A percentile compares a stretch with the other conserved stretches of the same genome.
These are phyloP conservation scores for Citrus glauca DNA, from an alignment of 345 rosid genomes.

Conservation along the genomic window DNA sequence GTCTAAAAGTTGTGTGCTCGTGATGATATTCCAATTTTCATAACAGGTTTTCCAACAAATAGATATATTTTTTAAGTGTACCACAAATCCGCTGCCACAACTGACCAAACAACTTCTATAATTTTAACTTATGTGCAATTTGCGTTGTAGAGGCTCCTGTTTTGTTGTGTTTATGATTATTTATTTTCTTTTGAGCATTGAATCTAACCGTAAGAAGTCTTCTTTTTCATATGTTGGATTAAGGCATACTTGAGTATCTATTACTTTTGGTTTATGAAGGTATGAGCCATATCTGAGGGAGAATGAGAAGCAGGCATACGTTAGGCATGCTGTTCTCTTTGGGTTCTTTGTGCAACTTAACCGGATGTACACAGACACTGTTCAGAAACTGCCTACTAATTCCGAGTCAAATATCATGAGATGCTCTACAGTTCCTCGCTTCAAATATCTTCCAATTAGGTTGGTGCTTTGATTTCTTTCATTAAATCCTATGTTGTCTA, in stretches of 20 bases:
- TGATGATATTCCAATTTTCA: background rate
- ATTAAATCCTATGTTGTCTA: background rate
- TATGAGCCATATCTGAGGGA: conserved; percentile 95
- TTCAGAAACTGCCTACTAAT: conserved; percentile 86
- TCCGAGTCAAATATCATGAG: conserved; percentile 94
- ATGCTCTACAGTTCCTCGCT: conserved; percentile 90
- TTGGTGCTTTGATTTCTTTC: conserved; percentile 21
- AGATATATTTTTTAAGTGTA: background rate
- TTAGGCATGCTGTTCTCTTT: conserved; percentile 93
- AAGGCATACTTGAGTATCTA: background rate
- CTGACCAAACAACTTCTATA: background rate
- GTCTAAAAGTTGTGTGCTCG: background rate
- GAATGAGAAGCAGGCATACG: conserved; percentile 85
- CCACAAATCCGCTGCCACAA: background rate
- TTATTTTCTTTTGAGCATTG: background rate
- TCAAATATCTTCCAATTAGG: conserved; percentile 98
- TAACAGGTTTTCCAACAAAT: background rate
- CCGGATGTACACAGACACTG: conserved; percentile 78
- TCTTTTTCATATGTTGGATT: background rate
- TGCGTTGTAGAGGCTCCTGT: background rate
- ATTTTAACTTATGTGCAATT: background rate
- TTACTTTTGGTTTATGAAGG: conserved; percentile 28
- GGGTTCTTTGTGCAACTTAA: conserved; percentile 98
- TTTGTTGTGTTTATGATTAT: background rate
- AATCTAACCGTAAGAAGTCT: background rate